Evolutionary conservation across 2,329 filamentous ascomycete species (phyloP), one percentile per base, ranked within the genome.

Genomic region (Laburnicola sp.): DNA sequence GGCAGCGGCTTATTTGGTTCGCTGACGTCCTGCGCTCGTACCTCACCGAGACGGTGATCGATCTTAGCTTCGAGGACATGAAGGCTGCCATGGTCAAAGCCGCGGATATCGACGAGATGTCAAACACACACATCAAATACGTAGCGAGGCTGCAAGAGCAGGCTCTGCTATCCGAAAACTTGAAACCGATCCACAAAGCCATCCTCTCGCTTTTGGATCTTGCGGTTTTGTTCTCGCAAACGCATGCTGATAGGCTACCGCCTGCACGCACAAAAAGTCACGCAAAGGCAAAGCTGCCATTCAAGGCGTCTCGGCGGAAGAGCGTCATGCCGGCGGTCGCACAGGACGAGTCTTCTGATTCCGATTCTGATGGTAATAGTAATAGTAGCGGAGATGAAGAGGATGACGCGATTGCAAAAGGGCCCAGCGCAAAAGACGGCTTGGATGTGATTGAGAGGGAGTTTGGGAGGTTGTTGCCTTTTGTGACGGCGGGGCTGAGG

Each of bases 51-150:
- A 80, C 91, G 2, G 88, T 92, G 1, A 78, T 96, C 0, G 81
- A 80, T 0, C 82, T 85, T 0, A 79, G 84, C 22, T 82, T 80
- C 2, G 64, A 72, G 2, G 75, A 78, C 27, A 81, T 97, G 75
- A 75, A 75, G 4, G 68, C 71, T 2, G 76, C 80, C 0, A 79
- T 97, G 45, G 71, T 74, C 10, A 74, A 76, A 4, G 84, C 89
- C 0, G 78, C 81, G 25, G 90, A 93, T 59, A 84, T 97, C 7
- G 91, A 97, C 66, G 82, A 82, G 25, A 95, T 97, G 89, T 85
- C 91, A 25, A 73, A 74, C 1, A 79, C 86, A 0, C 91, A 96
- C 66, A 74, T 81, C 3, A 68, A 71, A 0, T 93, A 87, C 62
- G 75, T 87, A 38, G 79, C 78, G 38, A 80, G 80, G 2, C 74